phyloP scores from a whole-genome alignment of 768 basidiomycete genomes.

The Agaricus sinodeliciosus region DNA sequence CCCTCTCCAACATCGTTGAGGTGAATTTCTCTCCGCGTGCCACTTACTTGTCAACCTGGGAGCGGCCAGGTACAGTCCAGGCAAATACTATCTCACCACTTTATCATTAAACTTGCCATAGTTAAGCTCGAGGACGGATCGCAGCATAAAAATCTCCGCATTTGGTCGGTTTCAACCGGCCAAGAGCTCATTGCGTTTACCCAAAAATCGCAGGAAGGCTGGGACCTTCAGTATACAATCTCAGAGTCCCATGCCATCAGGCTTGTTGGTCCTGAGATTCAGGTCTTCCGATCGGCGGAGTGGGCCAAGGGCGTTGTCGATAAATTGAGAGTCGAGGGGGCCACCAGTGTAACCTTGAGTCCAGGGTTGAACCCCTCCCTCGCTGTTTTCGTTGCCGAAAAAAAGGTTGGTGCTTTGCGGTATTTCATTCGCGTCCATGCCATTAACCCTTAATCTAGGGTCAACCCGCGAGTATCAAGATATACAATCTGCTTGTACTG shows the following conservation, averaged over 20 bases:
- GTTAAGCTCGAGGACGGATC: slow-evolving; percentile 85
- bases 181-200: slow-evolving; percentile 83
- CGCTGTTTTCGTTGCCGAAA: slow-evolving; percentile 92
- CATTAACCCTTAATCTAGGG: slow-evolving; percentile 41
- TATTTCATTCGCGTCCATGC: neutral
- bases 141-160: slow-evolving; percentile 90
- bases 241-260: slow-evolving; percentile 84
- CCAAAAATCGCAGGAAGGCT: slow-evolving; percentile 87
- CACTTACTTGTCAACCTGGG: slow-evolving; percentile 93
- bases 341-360: slow-evolving; percentile 69
- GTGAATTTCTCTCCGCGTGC: slow-evolving; percentile 90
- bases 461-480: slow-evolving; percentile 79
- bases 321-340: slow-evolving; percentile 78
- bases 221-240: slow-evolving; percentile 89
- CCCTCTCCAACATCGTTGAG: slow-evolving; percentile 72
- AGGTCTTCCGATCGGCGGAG: slow-evolving; percentile 75
- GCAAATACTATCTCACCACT: neutral
- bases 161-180: slow-evolving; percentile 83
- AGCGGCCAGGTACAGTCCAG: slow-evolving; percentile 60
- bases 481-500: slow-evolving; percentile 69
- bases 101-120: slow-evolving; percentile 14
- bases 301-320: slow-evolving; percentile 77
- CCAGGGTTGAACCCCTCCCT: slow-evolving; percentile 82
- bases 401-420: slow-evolving; percentile 52
- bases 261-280: slow-evolving; percentile 74